phyloP scores from a whole-genome alignment of 2,329 filamentous ascomycete species.

The Pseudogymnoascus destructans region DNA sequence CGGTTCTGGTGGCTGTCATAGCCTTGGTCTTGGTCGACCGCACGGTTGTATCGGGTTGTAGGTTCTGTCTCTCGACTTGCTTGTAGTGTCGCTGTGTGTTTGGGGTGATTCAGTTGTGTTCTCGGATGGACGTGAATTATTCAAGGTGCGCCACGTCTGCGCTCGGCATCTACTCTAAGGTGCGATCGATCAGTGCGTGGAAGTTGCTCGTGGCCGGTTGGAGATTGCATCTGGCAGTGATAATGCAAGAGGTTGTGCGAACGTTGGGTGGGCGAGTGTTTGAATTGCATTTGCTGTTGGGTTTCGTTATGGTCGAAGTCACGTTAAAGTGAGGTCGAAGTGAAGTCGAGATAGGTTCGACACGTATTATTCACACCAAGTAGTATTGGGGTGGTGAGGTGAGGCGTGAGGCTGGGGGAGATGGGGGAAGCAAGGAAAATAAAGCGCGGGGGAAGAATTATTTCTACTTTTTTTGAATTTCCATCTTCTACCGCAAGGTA shows the following conservation, averaged over 20 bases:
- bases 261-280: conserved; percentile 1
- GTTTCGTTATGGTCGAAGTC: neutral
- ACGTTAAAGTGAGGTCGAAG: neutral
- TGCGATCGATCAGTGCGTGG: conserved; percentile 26
- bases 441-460: neutral
- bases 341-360: conserved; percentile 1
- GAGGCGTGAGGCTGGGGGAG: conserved; percentile 3
- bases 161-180: conserved; percentile 25
- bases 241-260: neutral
- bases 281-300: neutral
- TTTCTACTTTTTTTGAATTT: conserved; percentile 1
- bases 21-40: conserved; percentile 4
- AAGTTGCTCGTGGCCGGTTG: conserved; percentile 23
- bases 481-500: neutral
- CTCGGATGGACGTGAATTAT: conserved; percentile 11
- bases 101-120: neutral
- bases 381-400: neutral
- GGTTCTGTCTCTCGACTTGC: neutral
- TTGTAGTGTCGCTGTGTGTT: neutral
- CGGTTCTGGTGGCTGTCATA: conserved; percentile 21
- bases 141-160: conserved; percentile 27
- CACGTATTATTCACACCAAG: neutral
- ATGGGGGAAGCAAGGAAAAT: conserved; percentile 1
- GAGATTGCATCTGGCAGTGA: conserved; percentile 23
- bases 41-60: neutral